Base-by-base conservation (phyloP, 139 green algal species). In the Asterochloris sp. region DNA sequence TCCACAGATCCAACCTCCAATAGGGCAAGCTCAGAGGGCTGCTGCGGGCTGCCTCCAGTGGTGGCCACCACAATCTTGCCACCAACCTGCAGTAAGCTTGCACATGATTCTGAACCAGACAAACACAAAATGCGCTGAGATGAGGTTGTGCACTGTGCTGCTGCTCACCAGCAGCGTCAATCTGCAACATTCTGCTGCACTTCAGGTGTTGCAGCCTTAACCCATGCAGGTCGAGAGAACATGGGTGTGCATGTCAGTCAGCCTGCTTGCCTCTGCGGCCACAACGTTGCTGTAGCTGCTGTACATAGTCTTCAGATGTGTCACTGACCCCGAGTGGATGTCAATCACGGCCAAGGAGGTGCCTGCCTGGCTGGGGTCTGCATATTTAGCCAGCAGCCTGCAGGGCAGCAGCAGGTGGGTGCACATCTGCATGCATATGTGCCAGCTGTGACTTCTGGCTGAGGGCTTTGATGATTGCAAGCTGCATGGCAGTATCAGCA, bases 351-450 rank as follows among this genome's bases (percentile, higher is more conserved):
- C 83, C 21, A 91, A 66, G 21, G 64, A 74, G 0, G 62, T 77
- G 24, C 88, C 85, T 15, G 85, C 82, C 21, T 75, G 62, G 13
- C 78, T 69, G 0, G 89, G 88, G 79, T 93, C 89, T 17, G 76
- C 69, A 69, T 83, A 90, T 13, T 83, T 69, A 0, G 83, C 83
- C 78, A 92, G 67, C 16, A 92, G 21, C 82, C 82, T 85, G 82
- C 64, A 82, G 10, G 69, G 0, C 21, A 62, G 29, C n/a, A 75
- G 19, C 66, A 71, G 66, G 66, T 26, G 66, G 66, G 21, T 12
- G 66, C 38, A 54, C 6, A 6, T 6, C 4, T 54, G 38, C 38
- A 54, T 54, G 38, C 38, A 54, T 54, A 10, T 54, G 4, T 54
- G 2, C 4, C 38, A 54, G 38, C 38, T 54, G 38, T 54, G 38